Base-by-base conservation (phyloP, 2,329 filamentous ascomycete genomes). In the Herpotrichia juniperi region DNA sequence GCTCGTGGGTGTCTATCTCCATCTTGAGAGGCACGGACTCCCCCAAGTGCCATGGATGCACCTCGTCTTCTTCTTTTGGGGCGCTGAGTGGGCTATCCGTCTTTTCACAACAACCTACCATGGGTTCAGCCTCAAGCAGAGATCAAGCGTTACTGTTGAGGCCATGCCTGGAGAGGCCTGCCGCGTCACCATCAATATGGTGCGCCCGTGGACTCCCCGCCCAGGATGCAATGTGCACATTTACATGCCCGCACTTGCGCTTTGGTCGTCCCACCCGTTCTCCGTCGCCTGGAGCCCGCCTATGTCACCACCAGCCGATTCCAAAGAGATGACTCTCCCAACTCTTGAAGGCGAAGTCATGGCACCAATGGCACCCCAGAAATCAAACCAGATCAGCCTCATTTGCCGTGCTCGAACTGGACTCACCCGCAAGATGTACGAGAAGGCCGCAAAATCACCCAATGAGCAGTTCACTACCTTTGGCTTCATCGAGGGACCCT, bases 11-110 rank as follows among this genome's bases (percentile, higher is more conserved):
- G 86, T 93, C 8, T 94, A 87, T 83, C 78, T 93, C 31, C 94
- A 97, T 77, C 86, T 91, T 64, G 80, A 84, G 39, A 78, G 89
- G 9, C 84, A 90, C 24, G 74, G 79, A 3, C 77, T 91, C 8
- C 78, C 88, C 2, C 89, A 93, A 67, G 79, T 89, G 40, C 81
- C 86, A 1, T 96, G 89, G 80, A 81, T 96, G 63, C 79, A 91
- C 55, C 84, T 87, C 28, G 83, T 92, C 52, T 79, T 96, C 59
- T 67, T 83, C n/a, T 76, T 96, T 34, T 99, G 93, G 93, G 81
- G 82, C 31, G 75, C 81, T 6, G 93, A 97, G 65, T 79, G 79
- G 53, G 55, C 75, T 25, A 71, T 73, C 58, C 79, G 84, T 28
- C 62, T 81, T 17, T 51, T 71, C 22, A 78, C 81, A 21, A 76